Evolutionary conservation across 495 filamentous ascomycete species (phyloP), one percentile per base, ranked within the genome.

Genomic region (Aspergillus steynii): DNA sequence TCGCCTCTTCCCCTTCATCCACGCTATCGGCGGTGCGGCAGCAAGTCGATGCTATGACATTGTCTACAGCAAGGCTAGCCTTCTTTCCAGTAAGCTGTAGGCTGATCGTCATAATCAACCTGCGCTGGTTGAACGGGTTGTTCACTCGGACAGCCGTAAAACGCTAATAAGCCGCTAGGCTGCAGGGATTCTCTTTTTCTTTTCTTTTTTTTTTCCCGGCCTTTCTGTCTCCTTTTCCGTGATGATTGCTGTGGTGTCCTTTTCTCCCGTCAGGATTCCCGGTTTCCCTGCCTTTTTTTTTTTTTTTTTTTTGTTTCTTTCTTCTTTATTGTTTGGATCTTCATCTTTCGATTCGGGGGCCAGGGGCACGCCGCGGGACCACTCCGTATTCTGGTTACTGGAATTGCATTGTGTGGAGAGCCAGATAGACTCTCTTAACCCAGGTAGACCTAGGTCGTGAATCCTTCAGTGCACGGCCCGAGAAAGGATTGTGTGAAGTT

Each of bases 271-370:
- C 20, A 20, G 20, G 20, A 20, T 20, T 20, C 2, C 31, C 31
- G 31, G 31, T 7, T 9, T 34, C 31, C 31, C 31, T 34, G 6
- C 31, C 6, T 9, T 9, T 34, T 20, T 20, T 55, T 15, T 32
- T 55, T 55, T 32, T 55, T 55, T 29, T 34, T 31, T 15, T 34
- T 28, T 29, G 8, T 51, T 29, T 53, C 50, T 53, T 53, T 14
- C 3, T 14, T 14, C 29, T 42, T 29, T 4, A 45, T 45, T 56
- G 15, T 7, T 27, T 29, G 49, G 47, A n/a, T 9, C 49, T 27
- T 42, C 37, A 12, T 42, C 37, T 12, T 42, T 42, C 37, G 12
- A 42, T 27, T 50, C 20, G 49, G 49, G 50, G 27, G 20, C 27
- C 29, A 28, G 8, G 29, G 27, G 27, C 50, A 42, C 37, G 37